Base-by-base conservation (phyloP, 2,329 filamentous ascomycete genomes). In the Arthrobotrys pseudoclavata region DNA sequence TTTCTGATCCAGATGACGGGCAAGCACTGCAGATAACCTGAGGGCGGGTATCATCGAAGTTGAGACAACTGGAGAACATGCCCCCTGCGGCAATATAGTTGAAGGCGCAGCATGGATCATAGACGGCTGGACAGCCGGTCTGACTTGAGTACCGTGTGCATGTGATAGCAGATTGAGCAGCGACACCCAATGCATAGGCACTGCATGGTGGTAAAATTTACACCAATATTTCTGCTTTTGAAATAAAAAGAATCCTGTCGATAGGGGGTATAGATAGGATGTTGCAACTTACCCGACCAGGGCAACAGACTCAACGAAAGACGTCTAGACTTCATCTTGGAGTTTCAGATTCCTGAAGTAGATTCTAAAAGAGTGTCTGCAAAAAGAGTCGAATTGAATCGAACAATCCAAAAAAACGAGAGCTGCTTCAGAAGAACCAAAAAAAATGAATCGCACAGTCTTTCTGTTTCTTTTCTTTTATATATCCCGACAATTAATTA, bases 21-120 rank as follows among this genome's bases (percentile, higher is more conserved):
- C 68, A 71, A 15, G 47, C 29, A n/a, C 47, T 71, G 57, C 68
- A 71, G 12, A 71, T 37, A 1, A 71, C 68, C n/a, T 64, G 68
- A 20, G 50, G 52, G 31, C 67, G 67, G 22, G 67, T 70, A 42
- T 70, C 67, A 26, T 70, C 67, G 34, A 53, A 53, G 18, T 55
- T 55, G 3, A 70, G 34, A 18, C 67, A 70, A 7, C 29, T 47
- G 3, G 67, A 62, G 6, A 57, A 57, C 67, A 55, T 63, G 4
- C 68, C 68, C 22, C 57, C 48, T 9, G 68, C 57, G 18, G 68
- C 47, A 13, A 55, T 71, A n/a, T 60, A 71, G 37, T 57, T 71
- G 48, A 71, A 71, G 13, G 52, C 45, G 37, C 68, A 71, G 68
- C 68, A 71, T 12, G 68, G 34, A 15, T 71, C 68, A 15, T 64